phyloP scores from a whole-genome alignment of 1,284 basidiomycete species.

The Vanrija sp. region DNA sequence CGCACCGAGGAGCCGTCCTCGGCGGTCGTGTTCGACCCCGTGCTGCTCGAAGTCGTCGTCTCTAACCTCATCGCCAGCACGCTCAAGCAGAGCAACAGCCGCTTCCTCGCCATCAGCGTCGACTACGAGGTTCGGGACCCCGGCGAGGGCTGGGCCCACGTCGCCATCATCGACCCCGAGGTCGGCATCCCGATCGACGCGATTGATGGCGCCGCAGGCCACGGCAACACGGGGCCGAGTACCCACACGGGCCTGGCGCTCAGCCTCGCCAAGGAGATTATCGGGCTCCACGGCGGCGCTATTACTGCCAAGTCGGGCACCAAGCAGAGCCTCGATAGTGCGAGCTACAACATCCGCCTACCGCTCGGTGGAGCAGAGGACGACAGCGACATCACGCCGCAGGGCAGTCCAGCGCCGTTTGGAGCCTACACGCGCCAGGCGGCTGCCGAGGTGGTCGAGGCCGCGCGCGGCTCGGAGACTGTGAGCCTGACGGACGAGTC shows the following conservation, averaged over 20 bases:
- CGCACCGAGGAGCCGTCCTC: conserved; percentile 20
- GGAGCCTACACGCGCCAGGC: not conserved
- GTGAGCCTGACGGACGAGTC: not conserved
- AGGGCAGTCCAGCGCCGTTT: not conserved
- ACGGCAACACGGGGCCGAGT: conserved; percentile 24
- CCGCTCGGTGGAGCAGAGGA: too few relatives aligned
- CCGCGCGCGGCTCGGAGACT: not conserved
- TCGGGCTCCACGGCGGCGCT: conserved; percentile 48
- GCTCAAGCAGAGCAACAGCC: conserved; percentile 26
- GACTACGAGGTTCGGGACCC: conserved; percentile 28
- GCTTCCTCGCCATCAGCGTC: conserved; percentile 18
- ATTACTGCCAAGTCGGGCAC: conserved; percentile 30
- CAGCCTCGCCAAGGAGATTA: conserved; percentile 41
- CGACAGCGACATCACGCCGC: not conserved
- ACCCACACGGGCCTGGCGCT: conserved; percentile 19
- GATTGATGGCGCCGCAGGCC: conserved; percentile 7
- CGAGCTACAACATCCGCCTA: too few relatives aligned
- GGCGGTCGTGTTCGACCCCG: conserved; percentile 36
- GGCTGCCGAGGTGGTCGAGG: not conserved
- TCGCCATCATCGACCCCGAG: conserved; percentile 41
- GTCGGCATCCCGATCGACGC: conserved; percentile 35
- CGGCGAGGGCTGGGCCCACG: conserved; percentile 20
- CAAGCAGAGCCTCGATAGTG: conserved; percentile 8
- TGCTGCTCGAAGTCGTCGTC: conserved; percentile 43
- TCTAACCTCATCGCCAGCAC: conserved; percentile 38